Evolutionary conservation across 768 basidiomycete species (phyloP).

Genomic region (Trametes maxima): DNA sequence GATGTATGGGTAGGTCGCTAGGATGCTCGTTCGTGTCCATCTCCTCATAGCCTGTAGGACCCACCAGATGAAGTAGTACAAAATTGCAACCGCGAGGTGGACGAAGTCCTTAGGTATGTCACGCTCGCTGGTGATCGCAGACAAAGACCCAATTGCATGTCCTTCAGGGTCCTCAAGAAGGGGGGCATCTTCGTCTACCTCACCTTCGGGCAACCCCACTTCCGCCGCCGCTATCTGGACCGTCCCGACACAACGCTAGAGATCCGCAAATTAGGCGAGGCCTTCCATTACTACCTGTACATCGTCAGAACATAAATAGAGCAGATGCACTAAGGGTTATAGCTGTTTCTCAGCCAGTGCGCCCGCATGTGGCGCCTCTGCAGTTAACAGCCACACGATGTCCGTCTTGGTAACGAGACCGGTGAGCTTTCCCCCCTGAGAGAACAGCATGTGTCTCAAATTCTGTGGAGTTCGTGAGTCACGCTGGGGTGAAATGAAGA

Average conservation of each 20-base stretch:
- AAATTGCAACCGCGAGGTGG: constrained; percentile 75
- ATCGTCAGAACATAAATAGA: constrained; percentile 44
- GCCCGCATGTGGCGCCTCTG: constrained; percentile 57
- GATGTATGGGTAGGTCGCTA: constrained; percentile 70
- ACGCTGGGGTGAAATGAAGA: not conserved
- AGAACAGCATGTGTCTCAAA: constrained; percentile 68
- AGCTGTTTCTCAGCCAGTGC: constrained; percentile 25
- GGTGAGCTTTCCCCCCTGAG: constrained; percentile 55
- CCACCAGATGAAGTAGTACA: constrained; percentile 71
- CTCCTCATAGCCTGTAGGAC: constrained; percentile 47
- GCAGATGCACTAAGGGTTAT: not conserved
- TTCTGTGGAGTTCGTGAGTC: constrained; percentile 44
- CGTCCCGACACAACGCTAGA: constrained; percentile 60
- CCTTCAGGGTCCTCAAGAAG: constrained; percentile 61
- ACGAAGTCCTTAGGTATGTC: constrained; percentile 68
- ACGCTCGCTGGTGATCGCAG: not conserved
- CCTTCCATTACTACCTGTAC: constrained; percentile 85
- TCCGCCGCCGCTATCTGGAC: constrained; percentile 69
- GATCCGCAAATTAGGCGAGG: constrained; percentile 71
- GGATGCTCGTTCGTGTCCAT: not conserved
- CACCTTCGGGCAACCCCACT: constrained; percentile 90
- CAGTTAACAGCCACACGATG: constrained; percentile 58
- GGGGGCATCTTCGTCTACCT: constrained; percentile 72
- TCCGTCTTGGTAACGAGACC: constrained; percentile 74
- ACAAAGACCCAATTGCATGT: too few species aligned